These are phyloP conservation scores for Gaertneriomyces sp. DNA, from an alignment of 192 early-diverging fungal species.

Conservation along the genomic window DNA sequence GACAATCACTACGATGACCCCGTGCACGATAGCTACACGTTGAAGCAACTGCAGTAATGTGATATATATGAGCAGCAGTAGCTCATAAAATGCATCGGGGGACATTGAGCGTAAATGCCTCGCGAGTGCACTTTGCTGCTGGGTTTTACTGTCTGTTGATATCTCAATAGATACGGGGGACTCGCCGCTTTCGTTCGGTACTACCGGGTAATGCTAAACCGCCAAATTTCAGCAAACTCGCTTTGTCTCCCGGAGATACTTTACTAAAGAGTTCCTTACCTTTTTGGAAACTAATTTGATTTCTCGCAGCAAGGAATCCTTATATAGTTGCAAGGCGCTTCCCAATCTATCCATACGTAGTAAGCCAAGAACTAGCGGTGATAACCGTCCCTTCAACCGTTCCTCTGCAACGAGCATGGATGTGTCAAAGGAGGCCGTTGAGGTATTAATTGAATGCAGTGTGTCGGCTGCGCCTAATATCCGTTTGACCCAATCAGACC, in stretches of 20 bases:
- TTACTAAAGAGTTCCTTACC: constrained; percentile 43
- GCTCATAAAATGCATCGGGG: constrained; percentile 77
- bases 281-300: constrained; percentile 75
- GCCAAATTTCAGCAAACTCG: too few species aligned
- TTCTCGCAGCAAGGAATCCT: constrained; percentile 72
- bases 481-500: constrained; percentile 33
- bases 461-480: constrained; percentile 27
- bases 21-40: constrained; percentile 67
- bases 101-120: constrained; percentile 73
- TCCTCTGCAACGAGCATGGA: constrained; percentile 24
- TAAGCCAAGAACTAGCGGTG: constrained; percentile 74
- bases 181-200: not conserved
- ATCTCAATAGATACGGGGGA: constrained; percentile 19
- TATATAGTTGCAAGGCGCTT: constrained; percentile 67
- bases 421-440: constrained; percentile 14
- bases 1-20: constrained; percentile 62
- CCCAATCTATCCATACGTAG: constrained; percentile 68
- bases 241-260: too few species aligned
- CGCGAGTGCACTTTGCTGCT: constrained; percentile 56
- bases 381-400: constrained; percentile 53
- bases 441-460: constrained; percentile 19
- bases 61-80: constrained; percentile 72
- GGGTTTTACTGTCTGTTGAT: constrained; percentile 24
- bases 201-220: not conserved
- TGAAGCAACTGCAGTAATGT: constrained; percentile 71